Evolutionary conservation across 257 asterid species (phyloP), one percentile per base, ranked within the genome.

Genomic region (Craterostigma plantagineum): DNA sequence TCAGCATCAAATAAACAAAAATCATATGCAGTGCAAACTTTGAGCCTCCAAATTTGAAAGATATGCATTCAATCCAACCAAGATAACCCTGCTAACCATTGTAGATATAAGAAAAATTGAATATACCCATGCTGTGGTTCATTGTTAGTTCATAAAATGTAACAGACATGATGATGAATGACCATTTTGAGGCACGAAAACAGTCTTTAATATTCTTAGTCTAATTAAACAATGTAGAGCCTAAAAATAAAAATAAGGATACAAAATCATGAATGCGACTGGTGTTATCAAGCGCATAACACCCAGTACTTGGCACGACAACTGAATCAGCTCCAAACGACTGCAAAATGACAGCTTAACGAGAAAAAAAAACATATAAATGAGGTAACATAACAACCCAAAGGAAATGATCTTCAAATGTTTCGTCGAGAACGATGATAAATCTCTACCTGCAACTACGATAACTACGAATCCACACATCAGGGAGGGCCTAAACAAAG

Each of bases 181-280:
- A 23, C 4, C 30, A 23, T 23, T 23, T 23, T 23, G 30, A 23
- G 30, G 30, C 30, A 23, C 2, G 6, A 23, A 23, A 2, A 23
- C 30, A 23, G 6, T 23, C 30, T 23, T 23, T 23, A 2, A 6
- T 6, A 23, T 23, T 23, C 30, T 23, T 23, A 23, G 4, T 23
- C 30, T 23, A 23, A 23, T 23, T 23, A 23, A 23, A 23, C 30
- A 23, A 50, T 23, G 30, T 23, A 23, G 30, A 36, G 14, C 3
- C 3, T 36, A 10, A 36, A 18, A 46, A 46, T 39, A 42, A 7
- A 18, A 17, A 8, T 13, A 63, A 72, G 96, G 96, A 85, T 85
- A 85, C 94, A 51, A 85, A 85, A 67, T 81, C 96, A 58, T 69
- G 62, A 63, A 85, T 75, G 67, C 51, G 67, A 48, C 96, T 85